These are phyloP conservation scores for Phytophthora constricta DNA, from an alignment of 352 stramenopile species.

Conservation along the genomic window DNA sequence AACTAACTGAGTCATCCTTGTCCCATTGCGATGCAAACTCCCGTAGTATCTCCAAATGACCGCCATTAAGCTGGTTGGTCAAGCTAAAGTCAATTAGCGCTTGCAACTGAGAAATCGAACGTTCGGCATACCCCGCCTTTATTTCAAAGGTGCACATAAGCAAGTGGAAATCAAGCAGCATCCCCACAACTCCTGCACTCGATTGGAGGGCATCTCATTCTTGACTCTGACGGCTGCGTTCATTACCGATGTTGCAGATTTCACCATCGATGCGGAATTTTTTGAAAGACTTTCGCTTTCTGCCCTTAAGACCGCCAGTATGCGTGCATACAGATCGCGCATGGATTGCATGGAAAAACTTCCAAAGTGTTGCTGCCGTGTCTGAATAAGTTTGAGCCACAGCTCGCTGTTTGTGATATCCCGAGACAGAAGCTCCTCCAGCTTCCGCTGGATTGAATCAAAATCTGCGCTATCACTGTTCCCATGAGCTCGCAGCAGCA, in stretches of 20 bases:
- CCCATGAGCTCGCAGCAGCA: constrained; percentile 35
- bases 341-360: constrained; percentile 73
- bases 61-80: constrained; percentile 5
- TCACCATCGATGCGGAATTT: neutral
- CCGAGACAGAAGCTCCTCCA: constrained; percentile 61
- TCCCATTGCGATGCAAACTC: constrained; percentile 50
- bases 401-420: constrained; percentile 57
- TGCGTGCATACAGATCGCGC: constrained; percentile 73
- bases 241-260: neutral
- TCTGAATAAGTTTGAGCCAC: constrained; percentile 65
- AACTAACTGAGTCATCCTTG: constrained; percentile 17
- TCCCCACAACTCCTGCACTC: constrained; percentile 17
- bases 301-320: constrained; percentile 56
- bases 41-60: constrained; percentile 31
- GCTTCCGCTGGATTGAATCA: constrained; percentile 34
- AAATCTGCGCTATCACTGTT: constrained; percentile 30
- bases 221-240: neutral
- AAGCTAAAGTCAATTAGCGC: constrained; percentile 65
- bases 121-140: constrained; percentile 64
- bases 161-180: constrained; percentile 56
- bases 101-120: constrained; percentile 70
- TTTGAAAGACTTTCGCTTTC: constrained; percentile 28
- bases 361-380: constrained; percentile 67
- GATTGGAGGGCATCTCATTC: neutral
- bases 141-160: constrained; percentile 62